Base-by-base conservation (phyloP, 2,329 filamentous ascomycete genomes). In the Diaporthe australafricana region DNA sequence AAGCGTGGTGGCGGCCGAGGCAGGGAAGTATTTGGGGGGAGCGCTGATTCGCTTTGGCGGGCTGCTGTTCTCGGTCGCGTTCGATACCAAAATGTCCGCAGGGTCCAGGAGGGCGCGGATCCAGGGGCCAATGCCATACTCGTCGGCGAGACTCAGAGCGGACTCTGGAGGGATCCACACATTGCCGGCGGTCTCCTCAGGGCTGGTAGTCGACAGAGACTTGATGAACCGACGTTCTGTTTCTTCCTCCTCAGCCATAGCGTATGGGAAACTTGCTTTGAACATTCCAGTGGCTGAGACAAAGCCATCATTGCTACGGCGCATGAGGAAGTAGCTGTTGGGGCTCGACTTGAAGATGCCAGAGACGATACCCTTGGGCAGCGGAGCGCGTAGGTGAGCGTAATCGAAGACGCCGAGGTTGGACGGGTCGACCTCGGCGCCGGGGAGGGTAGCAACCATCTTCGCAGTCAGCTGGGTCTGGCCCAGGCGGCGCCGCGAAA, bases 241-340 rank as follows among this genome's bases (percentile, higher is more conserved):
- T 77, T 94, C 90, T 79, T 96, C 94, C 76, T 96, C 93, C 38
- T 87, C 84, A 25, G 87, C 84, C 74, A 92, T 90, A 53, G 94
- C 92, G 82, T 93, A 95, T 9, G 94, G 94, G 78, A 95, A 97
- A 2, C 93, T 93, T 42, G 93, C 94, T 84, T 96, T 96, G 88
- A 96, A 97, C 94, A 97, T 96, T 82, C 94, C 94, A 6, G 94
- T 96, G 14, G 94, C 93, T 75, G 93, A 95, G 71, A 97, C 90
- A 81, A 90, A 96, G 74, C 94, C 94, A 80, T 97, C 94, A 79
- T 90, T 90, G 83, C 94, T 96, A 77, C 94, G 92, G 83, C 94
- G 92, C 94, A 99, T 99, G 77, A 99, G 85, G 82, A 98, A 99
- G 84, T 99, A 99, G 76, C 94, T 96, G 81, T 94, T 94, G 6